Evolutionary conservation across 2,329 filamentous ascomycete genomes (phyloP).

Genomic region (Pyrenophora graminea): DNA sequence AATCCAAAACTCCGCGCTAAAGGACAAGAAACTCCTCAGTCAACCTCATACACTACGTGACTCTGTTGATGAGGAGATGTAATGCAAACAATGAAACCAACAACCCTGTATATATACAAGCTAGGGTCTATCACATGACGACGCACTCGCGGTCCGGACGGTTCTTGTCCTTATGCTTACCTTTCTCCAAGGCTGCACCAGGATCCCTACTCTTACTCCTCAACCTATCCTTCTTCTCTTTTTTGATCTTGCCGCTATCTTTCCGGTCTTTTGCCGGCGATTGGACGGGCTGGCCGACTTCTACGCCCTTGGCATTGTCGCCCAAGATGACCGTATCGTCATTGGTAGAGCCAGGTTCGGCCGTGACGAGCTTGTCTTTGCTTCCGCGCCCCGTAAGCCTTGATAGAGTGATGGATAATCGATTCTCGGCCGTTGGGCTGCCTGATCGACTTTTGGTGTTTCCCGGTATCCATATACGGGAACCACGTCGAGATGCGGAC

Average conservation of each 20-base stretch:
- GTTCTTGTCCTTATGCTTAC: slow-evolving; percentile 33
- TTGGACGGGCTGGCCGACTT: slow-evolving; percentile 17
- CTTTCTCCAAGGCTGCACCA: slow-evolving; percentile 35
- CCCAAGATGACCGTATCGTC: slow-evolving; percentile 40
- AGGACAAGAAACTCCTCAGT: slow-evolving; percentile 10
- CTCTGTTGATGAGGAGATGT: neutral
- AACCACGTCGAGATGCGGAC: slow-evolving; percentile 40
- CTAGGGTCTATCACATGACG: slow-evolving; percentile 47
- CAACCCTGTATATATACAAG: neutral
- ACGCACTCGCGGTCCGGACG: slow-evolving; percentile 51
- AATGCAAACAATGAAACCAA: slow-evolving; percentile 6
- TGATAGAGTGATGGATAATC: slow-evolving; percentile 50
- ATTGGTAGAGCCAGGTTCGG: slow-evolving; percentile 15
- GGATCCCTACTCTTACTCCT: slow-evolving; percentile 49
- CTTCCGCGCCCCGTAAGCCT: slow-evolving; percentile 48
- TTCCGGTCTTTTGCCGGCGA: slow-evolving; percentile 32
- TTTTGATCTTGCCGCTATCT: slow-evolving; percentile 38
- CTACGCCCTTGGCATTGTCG: slow-evolving; percentile 22
- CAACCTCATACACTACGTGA: neutral
- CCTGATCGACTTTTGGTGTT: slow-evolving; percentile 47
- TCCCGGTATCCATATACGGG: slow-evolving; percentile 39
- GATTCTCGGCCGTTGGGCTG: slow-evolving; percentile 47
- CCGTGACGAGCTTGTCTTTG: slow-evolving; percentile 46
- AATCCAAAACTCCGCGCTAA: slow-evolving; percentile 34
- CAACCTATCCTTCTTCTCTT: slow-evolving; percentile 41